phyloP scores from a whole-genome alignment of 1,284 basidiomycete genomes.

The Melampsora medusae region DNA sequence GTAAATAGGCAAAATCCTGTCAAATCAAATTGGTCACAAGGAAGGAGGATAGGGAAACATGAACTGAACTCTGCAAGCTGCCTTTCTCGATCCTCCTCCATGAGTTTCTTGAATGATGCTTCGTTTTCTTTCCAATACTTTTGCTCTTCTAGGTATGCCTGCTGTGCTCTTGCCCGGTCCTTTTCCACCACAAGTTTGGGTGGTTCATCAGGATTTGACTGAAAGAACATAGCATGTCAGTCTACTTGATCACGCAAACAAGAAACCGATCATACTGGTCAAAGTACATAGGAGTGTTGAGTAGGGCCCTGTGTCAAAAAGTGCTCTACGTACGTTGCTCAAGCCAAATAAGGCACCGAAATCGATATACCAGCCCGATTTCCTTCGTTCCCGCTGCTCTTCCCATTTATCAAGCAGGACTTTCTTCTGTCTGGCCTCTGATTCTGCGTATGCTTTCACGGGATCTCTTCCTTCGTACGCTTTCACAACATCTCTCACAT shows the following conservation, averaged over 20 bases:
- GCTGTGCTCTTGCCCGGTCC: slow-evolving; percentile 81
- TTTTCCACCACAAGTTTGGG: slow-evolving; percentile 77
- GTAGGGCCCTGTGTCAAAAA: background rate
- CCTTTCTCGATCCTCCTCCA: slow-evolving; percentile 78
- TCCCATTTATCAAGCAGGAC: slow-evolving; percentile 80
- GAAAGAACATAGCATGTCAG: background rate
- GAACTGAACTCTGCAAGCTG: slow-evolving; percentile 61
- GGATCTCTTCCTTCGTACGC: slow-evolving; percentile 85
- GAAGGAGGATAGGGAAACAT: slow-evolving; percentile 50
- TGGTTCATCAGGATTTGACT: slow-evolving; percentile 58
- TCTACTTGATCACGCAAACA: background rate
- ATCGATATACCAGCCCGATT: slow-evolving; percentile 20
- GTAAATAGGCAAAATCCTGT: slow-evolving; percentile 45
- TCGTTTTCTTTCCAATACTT: slow-evolving; percentile 80
- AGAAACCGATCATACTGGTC: too few relatives aligned
- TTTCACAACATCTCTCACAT: slow-evolving; percentile 81
- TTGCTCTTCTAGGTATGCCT: slow-evolving; percentile 78
- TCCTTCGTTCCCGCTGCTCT: slow-evolving; percentile 60
- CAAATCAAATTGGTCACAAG: slow-evolving; percentile 5
- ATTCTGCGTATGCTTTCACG: slow-evolving; percentile 80
- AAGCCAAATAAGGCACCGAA: slow-evolving; percentile 36
- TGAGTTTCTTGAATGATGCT: slow-evolving; percentile 71
- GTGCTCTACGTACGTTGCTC: slow-evolving; percentile 16
- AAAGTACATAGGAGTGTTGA: background rate
- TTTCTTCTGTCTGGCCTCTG: slow-evolving; percentile 75